Conservation (phyloP, 2,329 filamentous ascomycete genomes). For the Phyllosticta citrichinensis region DNA sequence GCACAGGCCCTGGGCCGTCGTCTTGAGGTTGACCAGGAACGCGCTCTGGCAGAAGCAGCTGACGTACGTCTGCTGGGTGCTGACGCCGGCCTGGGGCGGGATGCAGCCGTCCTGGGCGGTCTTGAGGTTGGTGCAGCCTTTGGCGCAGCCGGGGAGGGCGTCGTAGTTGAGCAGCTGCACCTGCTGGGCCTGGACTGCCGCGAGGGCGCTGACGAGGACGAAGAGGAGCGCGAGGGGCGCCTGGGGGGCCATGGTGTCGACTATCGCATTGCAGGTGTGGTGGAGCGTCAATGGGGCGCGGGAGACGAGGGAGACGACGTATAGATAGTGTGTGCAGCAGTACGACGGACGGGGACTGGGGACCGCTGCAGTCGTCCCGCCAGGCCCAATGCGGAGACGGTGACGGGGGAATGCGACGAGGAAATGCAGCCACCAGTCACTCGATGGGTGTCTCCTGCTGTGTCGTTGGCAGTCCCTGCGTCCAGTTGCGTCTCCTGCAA, state of each 20-base stretch:
- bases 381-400: neutral
- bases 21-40: constrained; percentile 48
- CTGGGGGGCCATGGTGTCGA: neutral
- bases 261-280: neutral
- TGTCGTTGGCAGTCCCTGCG: neutral
- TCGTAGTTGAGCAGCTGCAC: constrained; percentile 17
- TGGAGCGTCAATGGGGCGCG: neutral
- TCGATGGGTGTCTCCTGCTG: no score
- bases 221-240: neutral
- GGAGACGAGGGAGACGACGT: neutral
- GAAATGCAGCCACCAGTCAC: neutral
- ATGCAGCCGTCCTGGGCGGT: constrained; percentile 61
- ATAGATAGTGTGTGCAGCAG: neutral
- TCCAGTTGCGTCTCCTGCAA: no score
- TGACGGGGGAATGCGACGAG: no score
- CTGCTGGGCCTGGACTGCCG: neutral
- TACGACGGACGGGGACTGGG: neutral
- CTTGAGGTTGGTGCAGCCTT: constrained; percentile 22
- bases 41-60: constrained; percentile 64
- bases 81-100: constrained; percentile 43
- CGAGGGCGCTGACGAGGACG: neutral
- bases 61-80: constrained; percentile 46
- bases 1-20: constrained; percentile 49
- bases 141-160: constrained; percentile 27
- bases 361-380: neutral